These are phyloP conservation scores for Hygrophila difformis DNA, from an alignment of 257 asterid species.

Conservation along the genomic window DNA sequence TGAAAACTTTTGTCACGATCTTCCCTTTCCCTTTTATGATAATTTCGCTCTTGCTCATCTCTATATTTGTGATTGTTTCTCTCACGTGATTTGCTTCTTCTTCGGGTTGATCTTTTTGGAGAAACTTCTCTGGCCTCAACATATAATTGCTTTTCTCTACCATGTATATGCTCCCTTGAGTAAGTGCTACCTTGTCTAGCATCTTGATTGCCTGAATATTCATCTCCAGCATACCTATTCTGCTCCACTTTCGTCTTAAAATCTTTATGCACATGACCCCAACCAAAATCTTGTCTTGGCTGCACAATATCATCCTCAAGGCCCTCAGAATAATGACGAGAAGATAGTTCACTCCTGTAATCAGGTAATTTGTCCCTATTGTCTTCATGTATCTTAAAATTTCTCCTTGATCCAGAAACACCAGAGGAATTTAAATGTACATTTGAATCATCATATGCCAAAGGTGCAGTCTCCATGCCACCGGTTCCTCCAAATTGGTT, in stretches of 20 bases:
- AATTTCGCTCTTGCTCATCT: conserved; percentile 16
- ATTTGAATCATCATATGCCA: conserved; percentile 25
- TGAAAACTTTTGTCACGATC: conserved; percentile 28
- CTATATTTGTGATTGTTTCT: conserved; percentile 18
- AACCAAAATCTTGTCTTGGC: conserved; percentile 26
- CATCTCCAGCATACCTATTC: conserved; percentile 22
- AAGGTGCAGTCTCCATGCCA: conserved; percentile 23
- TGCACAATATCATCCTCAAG: conserved; percentile 19
- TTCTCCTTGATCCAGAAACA: conserved; percentile 23
- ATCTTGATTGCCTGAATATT: conserved; percentile 20
- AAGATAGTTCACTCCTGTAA: conserved; percentile 21
- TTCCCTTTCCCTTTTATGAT: conserved; percentile 24
- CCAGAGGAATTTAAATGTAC: conserved; percentile 20
- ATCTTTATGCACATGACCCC: conserved; percentile 23
- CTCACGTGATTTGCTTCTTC: conserved; percentile 27
- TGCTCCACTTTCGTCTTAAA: conserved; percentile 22
- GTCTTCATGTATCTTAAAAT: conserved; percentile 21
- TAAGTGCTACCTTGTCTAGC: conserved; percentile 20
- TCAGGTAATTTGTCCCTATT: conserved; percentile 21
- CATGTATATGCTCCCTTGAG: conserved; percentile 18
- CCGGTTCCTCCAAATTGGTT: conserved; percentile 40
- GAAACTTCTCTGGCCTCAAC: conserved; percentile 23
- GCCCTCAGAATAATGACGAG: conserved; percentile 20
- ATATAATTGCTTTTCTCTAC: conserved; percentile 22
- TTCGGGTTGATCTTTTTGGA: conserved; percentile 27